These are phyloP conservation scores for Microbotryomycetes sp. DNA, from an alignment of 1,284 basidiomycete species.

Conservation along the genomic window DNA sequence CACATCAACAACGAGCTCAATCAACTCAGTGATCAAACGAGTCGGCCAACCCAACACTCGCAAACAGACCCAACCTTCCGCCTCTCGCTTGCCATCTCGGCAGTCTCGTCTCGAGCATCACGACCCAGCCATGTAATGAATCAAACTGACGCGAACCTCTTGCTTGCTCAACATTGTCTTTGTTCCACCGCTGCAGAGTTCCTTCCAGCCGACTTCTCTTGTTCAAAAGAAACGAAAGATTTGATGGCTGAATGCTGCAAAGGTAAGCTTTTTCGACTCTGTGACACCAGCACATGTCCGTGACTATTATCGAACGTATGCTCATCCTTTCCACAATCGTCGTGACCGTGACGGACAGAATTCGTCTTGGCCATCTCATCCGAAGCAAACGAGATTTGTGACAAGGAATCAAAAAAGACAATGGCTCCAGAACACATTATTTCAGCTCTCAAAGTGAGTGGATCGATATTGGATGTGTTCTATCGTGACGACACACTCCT, in stretches of 20 bases:
- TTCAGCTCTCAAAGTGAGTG: slow-evolving; percentile 71
- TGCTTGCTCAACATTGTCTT: background rate
- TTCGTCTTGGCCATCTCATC: slow-evolving; percentile 97
- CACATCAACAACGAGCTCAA: no score
- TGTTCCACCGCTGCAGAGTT: slow-evolving; percentile 56
- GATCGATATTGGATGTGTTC: background rate
- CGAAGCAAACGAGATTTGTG: slow-evolving; percentile 96
- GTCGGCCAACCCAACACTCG: no score
- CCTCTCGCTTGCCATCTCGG: no score
- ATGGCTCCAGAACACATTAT: slow-evolving; percentile 98
- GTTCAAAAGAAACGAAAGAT: slow-evolving; percentile 93
- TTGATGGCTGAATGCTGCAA: slow-evolving; percentile 97
- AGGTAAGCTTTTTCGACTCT: slow-evolving; percentile 54
- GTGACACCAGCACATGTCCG: background rate
- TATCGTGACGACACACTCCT: background rate
- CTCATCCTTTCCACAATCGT: background rate
- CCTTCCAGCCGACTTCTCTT: slow-evolving; percentile 79
- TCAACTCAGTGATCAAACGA: no score
- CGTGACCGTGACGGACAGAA: slow-evolving; percentile 51
- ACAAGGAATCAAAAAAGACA: slow-evolving; percentile 97
- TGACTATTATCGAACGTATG: background rate
- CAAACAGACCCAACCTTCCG: no score
- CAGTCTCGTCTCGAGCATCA: background rate
- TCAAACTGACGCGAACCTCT: background rate
- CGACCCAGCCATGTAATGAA: background rate